Conservation (phyloP, 176 grass and related monocot genomes). For the Zoysia pacifica region DNA sequence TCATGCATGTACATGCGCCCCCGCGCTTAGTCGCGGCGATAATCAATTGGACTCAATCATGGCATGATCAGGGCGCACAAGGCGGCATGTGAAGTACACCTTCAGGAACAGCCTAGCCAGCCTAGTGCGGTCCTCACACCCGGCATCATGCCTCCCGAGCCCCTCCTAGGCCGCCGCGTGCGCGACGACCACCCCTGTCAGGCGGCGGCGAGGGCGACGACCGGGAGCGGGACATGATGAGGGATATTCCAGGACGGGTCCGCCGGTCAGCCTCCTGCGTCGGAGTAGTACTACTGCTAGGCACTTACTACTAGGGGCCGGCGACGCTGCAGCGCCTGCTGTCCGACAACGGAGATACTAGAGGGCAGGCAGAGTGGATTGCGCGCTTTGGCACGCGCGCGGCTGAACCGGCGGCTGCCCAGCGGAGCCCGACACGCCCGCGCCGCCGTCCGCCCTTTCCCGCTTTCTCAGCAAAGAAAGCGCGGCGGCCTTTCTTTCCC, state of each 20-base stretch:
- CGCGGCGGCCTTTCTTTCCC: not conserved
- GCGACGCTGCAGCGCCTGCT: too few relatives aligned
- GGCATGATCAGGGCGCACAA: slow-evolving; percentile 14
- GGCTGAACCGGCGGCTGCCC: slow-evolving; percentile 41
- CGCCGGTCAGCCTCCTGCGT: not conserved
- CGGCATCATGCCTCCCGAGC: not conserved
- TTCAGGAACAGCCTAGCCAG: not conserved
- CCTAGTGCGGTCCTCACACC: not conserved
- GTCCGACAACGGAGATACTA: too few relatives aligned
- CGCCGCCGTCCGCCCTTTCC: not conserved
- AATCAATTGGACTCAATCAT: not conserved
- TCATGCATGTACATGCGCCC: not conserved
- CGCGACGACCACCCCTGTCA: not conserved
- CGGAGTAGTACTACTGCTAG: not conserved
- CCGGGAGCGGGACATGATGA: not conserved
- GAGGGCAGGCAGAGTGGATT: slow-evolving; percentile 18
- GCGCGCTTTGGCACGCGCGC: slow-evolving; percentile 37
- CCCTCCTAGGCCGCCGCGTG: not conserved
- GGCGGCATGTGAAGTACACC: slow-evolving; percentile 21
- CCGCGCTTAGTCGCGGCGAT: not conserved
- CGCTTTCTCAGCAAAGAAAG: not conserved
- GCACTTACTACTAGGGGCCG: too few relatives aligned
- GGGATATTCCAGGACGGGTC: not conserved
- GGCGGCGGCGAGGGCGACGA: not conserved
- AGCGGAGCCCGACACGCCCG: slow-evolving; percentile 17